Conservation (phyloP, 371 early-diverging fungal species). For the Chytridium lagenaria region DNA sequence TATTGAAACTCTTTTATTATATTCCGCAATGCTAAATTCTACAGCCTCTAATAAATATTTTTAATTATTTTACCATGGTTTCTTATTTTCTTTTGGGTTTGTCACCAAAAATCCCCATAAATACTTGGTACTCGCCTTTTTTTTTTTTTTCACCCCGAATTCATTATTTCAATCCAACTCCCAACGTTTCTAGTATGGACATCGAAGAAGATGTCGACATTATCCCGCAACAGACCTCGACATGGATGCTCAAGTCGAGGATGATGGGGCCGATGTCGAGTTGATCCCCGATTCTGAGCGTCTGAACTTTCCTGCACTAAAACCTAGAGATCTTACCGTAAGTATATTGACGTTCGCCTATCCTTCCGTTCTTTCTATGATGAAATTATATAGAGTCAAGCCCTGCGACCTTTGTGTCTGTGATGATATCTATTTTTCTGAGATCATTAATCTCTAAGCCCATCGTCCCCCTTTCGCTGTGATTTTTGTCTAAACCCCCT, state of each 20-base stretch:
- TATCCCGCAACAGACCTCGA: slow-evolving; percentile 6
- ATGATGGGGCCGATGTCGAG: slow-evolving; percentile 11
- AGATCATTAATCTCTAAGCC: not conserved
- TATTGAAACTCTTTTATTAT: not conserved
- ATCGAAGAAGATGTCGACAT: slow-evolving; percentile 1
- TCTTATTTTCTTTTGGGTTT: not conserved
- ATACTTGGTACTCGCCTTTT: too few species aligned
- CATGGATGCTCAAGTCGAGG: slow-evolving; percentile 7
- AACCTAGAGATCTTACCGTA: slow-evolving; percentile 14
- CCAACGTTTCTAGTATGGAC: too few species aligned
- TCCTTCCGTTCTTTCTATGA: not conserved
- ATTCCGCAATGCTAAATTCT: not conserved
- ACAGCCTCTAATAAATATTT: not conserved
- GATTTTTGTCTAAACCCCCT: not conserved
- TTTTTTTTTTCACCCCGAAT: too few species aligned
- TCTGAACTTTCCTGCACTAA: slow-evolving; percentile 21
- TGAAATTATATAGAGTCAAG: slow-evolving; percentile 24
- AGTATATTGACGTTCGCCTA: not conserved
- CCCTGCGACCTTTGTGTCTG: slow-evolving; percentile 18
- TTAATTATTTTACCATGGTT: too few species aligned
- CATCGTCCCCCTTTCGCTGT: not conserved
- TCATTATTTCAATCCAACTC: too few species aligned
- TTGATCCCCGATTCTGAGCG: not conserved
- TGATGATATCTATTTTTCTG: slow-evolving; percentile 15
- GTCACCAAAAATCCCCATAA: not conserved